These are phyloP conservation scores for Wickerhamiella occidentalis DNA, from an alignment of 805 yeast species.

Conservation along the genomic window DNA sequence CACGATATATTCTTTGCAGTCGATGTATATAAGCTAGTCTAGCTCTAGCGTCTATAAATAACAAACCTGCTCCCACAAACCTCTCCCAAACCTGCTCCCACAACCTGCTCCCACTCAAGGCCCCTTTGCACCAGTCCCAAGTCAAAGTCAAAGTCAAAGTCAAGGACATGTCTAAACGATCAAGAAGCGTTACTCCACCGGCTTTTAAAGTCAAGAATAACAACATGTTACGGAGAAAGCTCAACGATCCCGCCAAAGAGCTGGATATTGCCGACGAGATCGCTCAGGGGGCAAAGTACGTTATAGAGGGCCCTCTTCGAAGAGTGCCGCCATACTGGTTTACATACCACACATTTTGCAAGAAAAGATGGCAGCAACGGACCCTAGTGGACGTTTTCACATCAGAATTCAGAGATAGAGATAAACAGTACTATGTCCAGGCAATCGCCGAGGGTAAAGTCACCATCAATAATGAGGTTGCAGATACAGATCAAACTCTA, in stretches of 20 bases:
- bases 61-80: too few relatives aligned
- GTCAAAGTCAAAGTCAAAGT: too few relatives aligned
- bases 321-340: conserved; percentile 74
- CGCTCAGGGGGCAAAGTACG: conserved; percentile 26
- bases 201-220: conserved; percentile 20
- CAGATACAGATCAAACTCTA: conserved; percentile 51
- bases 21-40: too few relatives aligned
- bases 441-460: conserved; percentile 69
- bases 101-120: too few relatives aligned
- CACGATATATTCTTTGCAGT: too few relatives aligned
- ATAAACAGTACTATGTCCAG: conserved; percentile 49
- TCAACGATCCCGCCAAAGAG: conserved; percentile 21
- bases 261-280: conserved; percentile 19
- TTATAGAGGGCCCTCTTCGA: conserved; percentile 38
- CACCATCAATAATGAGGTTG: conserved; percentile 52
- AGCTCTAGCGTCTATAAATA: too few relatives aligned
- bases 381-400: conserved; percentile 67
- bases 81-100: too few relatives aligned
- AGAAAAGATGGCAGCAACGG: conserved; percentile 82
- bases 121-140: too few relatives aligned
- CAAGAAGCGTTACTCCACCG: conserved; percentile 11
- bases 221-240: conserved; percentile 19
- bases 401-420: conserved; percentile 73
- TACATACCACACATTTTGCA: conserved; percentile 85
- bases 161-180: conserved; percentile 8